Evolutionary conservation across 108 stramenopile genomes (phyloP), one percentile per base, ranked within the genome.

Genomic region (Cyclotella sp.): DNA sequence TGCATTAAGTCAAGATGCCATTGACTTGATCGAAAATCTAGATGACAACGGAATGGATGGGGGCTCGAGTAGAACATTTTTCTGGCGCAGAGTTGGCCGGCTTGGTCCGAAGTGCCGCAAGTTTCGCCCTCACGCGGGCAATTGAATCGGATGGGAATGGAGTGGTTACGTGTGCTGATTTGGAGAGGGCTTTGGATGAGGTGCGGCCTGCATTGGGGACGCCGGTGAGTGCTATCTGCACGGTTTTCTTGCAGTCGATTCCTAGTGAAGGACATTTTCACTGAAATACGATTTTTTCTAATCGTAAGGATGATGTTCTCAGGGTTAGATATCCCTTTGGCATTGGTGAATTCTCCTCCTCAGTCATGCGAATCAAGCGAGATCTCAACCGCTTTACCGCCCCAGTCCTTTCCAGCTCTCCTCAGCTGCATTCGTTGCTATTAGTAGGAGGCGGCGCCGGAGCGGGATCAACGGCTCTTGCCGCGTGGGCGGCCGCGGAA

Each of bases 81-180:
- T 88, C 94, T 2, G 97, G 97, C 22, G 94, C 97, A 5, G 97
- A 97, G 73, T 78, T 97, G 52, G 91, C 95, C 7, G 97, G 93
- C 13, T 77, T 97, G 22, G 90, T 92, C 11, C 89, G 94, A 63
- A 88, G 90, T 72, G 96, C 96, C 1, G 92, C 94, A 6, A 91
- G 87, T 67, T 92, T 91, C 81, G 91, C 93, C 18, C 79, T 97
- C 28, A 87, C 87, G 9, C 70, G 89, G 49, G 72, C 88, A 24
- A 81, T 89, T 2, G 84, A 87, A 51, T 29, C 59, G 19, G 73
- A 82, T 49, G 68, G 64, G 7, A 75, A 44, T 63, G 87, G 85
- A 40, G 53, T 83, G 67, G 84, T 90, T 8, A 74, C 43, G 16
- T 71, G 81, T 12, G 54, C 63, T n/a, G 90, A 94, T 60, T 68